These are phyloP conservation scores for Cladophialophora carrionii DNA, from an alignment of 2,329 filamentous ascomycete genomes.

Conservation along the genomic window DNA sequence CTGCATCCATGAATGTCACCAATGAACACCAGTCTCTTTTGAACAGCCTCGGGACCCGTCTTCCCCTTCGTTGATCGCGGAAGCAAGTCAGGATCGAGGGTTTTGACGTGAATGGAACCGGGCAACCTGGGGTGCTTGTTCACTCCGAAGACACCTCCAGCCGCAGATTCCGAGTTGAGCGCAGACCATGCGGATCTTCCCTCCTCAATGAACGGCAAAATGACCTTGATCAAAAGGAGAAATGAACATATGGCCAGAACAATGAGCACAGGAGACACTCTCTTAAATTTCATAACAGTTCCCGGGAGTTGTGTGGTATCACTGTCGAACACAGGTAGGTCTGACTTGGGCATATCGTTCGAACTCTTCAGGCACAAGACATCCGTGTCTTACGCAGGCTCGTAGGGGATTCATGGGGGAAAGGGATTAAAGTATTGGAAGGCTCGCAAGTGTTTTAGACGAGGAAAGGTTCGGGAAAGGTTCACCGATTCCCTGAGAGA, in stretches of 20 bases:
- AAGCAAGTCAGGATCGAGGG: conserved; percentile 53
- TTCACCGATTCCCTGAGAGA: background rate
- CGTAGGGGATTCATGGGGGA: background rate
- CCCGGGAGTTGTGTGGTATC: background rate
- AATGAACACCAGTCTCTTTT: conserved; percentile 72
- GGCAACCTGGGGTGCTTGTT: conserved; percentile 55
- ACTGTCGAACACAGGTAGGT: background rate
- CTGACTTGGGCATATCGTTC: background rate
- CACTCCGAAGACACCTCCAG: conserved; percentile 50
- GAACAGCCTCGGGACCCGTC: conserved; percentile 41
- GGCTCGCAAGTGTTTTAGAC: background rate
- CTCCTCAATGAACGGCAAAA: conserved; percentile 29
- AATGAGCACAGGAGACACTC: conserved; percentile 6
- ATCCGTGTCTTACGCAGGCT: background rate
- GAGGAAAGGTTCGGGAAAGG: conserved; percentile 3
- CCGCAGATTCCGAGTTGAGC: conserved; percentile 39
- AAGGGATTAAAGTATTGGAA: background rate
- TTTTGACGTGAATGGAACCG: conserved; percentile 55
- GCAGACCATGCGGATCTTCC: conserved; percentile 39
- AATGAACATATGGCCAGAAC: conserved; percentile 17
- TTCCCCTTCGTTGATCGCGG: conserved; percentile 43
- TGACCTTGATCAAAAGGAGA: conserved; percentile 28
- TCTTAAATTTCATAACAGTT: background rate
- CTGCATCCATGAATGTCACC: conserved; percentile 94
- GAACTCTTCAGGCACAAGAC: background rate